Conservation (phyloP, 2,329 filamentous ascomycete genomes). For the Aspergillus fijiensis region DNA sequence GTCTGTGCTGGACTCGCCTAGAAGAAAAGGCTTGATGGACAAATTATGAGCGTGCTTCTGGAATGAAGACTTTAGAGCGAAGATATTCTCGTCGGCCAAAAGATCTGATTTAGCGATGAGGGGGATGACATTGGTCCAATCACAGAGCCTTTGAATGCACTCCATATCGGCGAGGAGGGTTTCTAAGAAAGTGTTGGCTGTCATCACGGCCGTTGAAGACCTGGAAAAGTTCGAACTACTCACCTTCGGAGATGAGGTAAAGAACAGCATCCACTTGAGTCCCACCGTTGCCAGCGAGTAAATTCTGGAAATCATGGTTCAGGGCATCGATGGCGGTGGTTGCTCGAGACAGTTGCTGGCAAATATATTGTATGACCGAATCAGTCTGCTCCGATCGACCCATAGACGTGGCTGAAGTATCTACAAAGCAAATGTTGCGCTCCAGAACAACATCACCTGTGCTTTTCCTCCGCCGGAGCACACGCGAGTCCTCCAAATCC, state of each 20-base stretch:
- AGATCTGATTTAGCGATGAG: conserved; percentile 76
- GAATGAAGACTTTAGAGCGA: conserved; percentile 57
- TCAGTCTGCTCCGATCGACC: conserved; percentile 56
- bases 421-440: conserved; percentile 89
- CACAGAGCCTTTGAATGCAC: conserved; percentile 67
- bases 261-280: conserved; percentile 81
- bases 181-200: conserved; percentile 40
- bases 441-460: conserved; percentile 76
- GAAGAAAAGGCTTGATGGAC: conserved; percentile 66
- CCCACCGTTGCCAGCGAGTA: conserved; percentile 79
- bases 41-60: conserved; percentile 39
- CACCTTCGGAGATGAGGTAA: conserved; percentile 75
- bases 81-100: conserved; percentile 58
- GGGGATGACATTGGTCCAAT: conserved; percentile 80
- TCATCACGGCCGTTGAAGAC: background rate
- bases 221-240: conserved; percentile 24
- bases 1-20: conserved; percentile 47
- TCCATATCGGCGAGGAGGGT: conserved; percentile 66
- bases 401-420: conserved; percentile 66
- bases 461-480: conserved; percentile 65
- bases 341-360: conserved; percentile 65
- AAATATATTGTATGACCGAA: conserved; percentile 68
- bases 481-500: conserved; percentile 66
- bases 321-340: conserved; percentile 61
- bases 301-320: conserved; percentile 71